Conservation (phyloP, 1,284 basidiomycete genomes). For the Naganishia sp. region DNA sequence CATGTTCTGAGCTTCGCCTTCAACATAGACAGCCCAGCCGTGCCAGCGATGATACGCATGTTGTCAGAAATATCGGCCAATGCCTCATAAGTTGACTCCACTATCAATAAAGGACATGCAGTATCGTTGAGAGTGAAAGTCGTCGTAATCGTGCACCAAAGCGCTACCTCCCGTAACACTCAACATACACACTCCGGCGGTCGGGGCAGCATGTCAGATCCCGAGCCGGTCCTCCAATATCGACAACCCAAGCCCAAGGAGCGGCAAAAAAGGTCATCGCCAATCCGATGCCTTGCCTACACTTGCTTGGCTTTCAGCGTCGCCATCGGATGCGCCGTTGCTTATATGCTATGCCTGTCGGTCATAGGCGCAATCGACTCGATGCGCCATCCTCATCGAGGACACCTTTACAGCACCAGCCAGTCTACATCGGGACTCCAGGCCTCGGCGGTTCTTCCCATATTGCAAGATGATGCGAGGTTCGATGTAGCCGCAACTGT, state of each 20-base stretch:
- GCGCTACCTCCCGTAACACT: no score
- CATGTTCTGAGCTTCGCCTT: no score
- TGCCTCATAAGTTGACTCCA: no score
- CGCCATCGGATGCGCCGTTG: conserved; percentile 8
- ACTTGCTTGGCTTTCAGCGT: conserved; percentile 9
- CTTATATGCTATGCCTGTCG: neutral
- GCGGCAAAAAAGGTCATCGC: neutral
- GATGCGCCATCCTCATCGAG: conserved; percentile 5
- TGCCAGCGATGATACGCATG: no score
- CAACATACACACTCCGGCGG: no score
- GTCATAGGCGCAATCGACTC: neutral
- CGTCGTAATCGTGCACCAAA: no score
- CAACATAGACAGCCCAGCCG: no score
- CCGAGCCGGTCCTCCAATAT: conserved; percentile 8
- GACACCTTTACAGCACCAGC: neutral
- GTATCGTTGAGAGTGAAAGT: no score
- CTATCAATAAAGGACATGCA: no score
- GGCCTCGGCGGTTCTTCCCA: neutral
- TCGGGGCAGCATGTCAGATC: neutral
- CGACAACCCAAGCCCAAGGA: conserved; percentile 1
- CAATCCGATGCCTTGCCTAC: conserved; percentile 9
- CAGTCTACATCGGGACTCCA: neutral
- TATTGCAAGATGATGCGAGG: conserved; percentile 8
- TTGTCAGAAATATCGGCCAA: no score
- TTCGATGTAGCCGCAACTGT: conserved; percentile 5